Conservation (phyloP, 352 stramenopile genomes). For the Phytopythium kandeliae region DNA sequence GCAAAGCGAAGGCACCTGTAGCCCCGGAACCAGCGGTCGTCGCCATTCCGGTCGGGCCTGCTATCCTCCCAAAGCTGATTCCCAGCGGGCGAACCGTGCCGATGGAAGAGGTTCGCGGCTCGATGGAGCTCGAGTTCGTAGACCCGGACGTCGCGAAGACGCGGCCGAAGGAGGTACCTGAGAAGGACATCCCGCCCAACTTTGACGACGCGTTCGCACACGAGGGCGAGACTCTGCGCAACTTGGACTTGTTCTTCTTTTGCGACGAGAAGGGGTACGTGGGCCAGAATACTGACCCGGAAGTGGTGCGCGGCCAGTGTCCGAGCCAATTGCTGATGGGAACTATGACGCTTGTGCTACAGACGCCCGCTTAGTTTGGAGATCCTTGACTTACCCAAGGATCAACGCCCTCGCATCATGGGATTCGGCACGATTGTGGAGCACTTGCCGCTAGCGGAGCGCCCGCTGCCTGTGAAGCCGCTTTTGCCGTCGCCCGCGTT, state of each 20-base stretch:
- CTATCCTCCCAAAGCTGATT: slow-evolving; percentile 54
- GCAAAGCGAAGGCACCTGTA: no score
- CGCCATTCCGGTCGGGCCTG: slow-evolving; percentile 9
- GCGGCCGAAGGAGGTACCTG: slow-evolving; percentile 42
- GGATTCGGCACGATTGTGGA: slow-evolving; percentile 77
- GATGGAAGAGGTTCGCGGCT: slow-evolving; percentile 48
- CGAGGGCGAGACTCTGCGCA: slow-evolving; percentile 60
- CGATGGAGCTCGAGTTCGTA: slow-evolving; percentile 47
- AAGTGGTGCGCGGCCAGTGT: neutral
- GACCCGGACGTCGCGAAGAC: slow-evolving; percentile 17
- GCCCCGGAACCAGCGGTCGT: no score
- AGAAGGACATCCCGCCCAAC: slow-evolving; percentile 48
- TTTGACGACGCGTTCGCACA: slow-evolving; percentile 68
- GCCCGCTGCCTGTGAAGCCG: slow-evolving; percentile 59
- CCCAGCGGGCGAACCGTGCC: slow-evolving; percentile 51
- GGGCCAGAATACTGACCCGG: no score
- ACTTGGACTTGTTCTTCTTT: slow-evolving; percentile 84
- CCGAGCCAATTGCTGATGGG: neutral
- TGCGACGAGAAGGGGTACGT: slow-evolving; percentile 79
- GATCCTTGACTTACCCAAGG: slow-evolving; percentile 67
- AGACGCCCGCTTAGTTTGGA: slow-evolving; percentile 77
- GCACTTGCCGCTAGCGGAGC: slow-evolving; percentile 53
- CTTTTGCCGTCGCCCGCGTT: slow-evolving; percentile 70
- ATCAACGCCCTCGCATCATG: slow-evolving; percentile 78
- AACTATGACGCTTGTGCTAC: neutral